Conservation (phyloP, 2,329 filamentous ascomycete species). For the Orbilia ellipsospora region DNA sequence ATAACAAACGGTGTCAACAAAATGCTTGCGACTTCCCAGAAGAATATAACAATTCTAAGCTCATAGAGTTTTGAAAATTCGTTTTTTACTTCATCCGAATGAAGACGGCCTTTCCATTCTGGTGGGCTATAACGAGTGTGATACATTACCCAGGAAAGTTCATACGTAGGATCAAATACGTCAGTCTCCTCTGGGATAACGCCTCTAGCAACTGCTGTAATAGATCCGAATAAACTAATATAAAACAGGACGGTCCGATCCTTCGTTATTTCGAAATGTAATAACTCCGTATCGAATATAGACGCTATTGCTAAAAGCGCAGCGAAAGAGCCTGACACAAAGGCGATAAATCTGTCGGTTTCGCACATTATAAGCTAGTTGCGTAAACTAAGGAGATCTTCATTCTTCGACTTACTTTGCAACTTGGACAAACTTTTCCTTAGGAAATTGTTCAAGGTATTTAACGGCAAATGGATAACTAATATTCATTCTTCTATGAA, state of each 20-base stretch:
- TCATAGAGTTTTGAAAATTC: constrained; percentile 94
- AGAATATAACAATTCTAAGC: constrained; percentile 87
- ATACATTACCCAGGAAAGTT: constrained; percentile 86
- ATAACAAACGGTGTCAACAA: constrained; percentile 90
- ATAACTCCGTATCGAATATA: constrained; percentile 88
- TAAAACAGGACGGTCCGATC: constrained; percentile 93
- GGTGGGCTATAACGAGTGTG: constrained; percentile 92
- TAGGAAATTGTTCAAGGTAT: constrained; percentile 96
- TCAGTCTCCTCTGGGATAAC: constrained; percentile 86
- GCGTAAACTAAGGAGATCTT: not conserved
- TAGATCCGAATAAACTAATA: constrained; percentile 80
- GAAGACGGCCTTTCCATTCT: constrained; percentile 88
- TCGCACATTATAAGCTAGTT: not conserved
- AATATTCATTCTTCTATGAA: constrained; percentile 89
- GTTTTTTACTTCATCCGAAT: constrained; percentile 85
- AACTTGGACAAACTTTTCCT: constrained; percentile 88
- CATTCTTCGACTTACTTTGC: constrained; percentile 64
- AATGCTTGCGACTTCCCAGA: constrained; percentile 92
- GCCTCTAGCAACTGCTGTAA: constrained; percentile 85
- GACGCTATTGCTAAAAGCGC: constrained; percentile 86
- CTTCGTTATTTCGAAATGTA: constrained; percentile 91
- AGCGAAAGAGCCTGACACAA: constrained; percentile 85
- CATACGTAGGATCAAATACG: constrained; percentile 91
- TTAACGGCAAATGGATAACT: constrained; percentile 91
- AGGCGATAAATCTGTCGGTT: constrained; percentile 75